Conservation (phyloP, 441 rosid species). For the Croton setiger region DNA sequence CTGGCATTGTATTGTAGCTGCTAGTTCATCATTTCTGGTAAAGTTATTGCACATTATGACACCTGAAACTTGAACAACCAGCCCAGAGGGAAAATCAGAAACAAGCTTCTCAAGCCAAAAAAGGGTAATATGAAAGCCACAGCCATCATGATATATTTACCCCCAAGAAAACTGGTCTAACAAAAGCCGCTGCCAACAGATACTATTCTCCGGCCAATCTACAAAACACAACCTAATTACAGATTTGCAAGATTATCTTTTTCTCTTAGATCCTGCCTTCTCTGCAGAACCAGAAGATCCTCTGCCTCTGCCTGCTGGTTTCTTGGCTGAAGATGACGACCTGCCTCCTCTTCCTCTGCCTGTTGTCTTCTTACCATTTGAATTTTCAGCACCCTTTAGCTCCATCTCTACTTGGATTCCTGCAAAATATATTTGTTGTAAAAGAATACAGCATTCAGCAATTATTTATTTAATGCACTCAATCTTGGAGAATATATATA, state of each 20-base stretch:
- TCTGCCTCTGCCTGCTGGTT: constrained; percentile 26
- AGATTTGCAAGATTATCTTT: constrained; percentile 30
- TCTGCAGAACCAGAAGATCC: constrained; percentile 24
- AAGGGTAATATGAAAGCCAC: no score
- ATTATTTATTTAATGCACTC: background rate
- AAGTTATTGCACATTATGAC: no score
- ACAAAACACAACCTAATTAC: no score
- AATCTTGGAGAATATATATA: background rate
- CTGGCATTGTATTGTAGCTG: no score
- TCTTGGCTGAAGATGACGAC: constrained; percentile 26
- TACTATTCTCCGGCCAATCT: no score
- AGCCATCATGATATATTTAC: no score
- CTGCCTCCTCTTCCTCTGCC: constrained; percentile 49
- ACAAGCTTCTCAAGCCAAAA: no score
- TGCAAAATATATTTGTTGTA: constrained; percentile 16
- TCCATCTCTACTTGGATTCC: constrained; percentile 84
- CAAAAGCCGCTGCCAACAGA: no score
- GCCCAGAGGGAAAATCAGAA: no score
- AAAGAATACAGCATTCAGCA: constrained; percentile 1
- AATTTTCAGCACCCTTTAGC: constrained; percentile 46
- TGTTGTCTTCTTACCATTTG: constrained; percentile 41
- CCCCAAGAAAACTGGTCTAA: no score
- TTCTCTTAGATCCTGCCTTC: constrained; percentile 51
- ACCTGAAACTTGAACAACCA: no score
- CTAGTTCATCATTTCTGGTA: no score